These are phyloP conservation scores for Uromyces viciae-fabae DNA, from an alignment of 1,284 basidiomycete genomes.

Conservation along the genomic window DNA sequence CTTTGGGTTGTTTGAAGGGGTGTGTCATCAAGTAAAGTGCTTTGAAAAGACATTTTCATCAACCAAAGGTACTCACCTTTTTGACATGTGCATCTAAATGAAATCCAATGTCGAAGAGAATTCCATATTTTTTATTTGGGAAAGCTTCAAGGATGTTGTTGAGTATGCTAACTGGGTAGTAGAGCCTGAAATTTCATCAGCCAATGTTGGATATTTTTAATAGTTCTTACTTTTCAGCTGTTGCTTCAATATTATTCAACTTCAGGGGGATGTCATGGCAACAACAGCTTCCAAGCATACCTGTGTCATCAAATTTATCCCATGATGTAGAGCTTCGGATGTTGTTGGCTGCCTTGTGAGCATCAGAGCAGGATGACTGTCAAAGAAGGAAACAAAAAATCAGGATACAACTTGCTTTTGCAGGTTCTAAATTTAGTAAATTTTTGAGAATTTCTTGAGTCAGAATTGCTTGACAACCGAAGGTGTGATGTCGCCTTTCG, in stretches of 20 bases:
- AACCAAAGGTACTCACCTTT: background rate
- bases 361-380: background rate
- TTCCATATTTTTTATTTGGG: background rate
- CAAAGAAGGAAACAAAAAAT: too few species aligned
- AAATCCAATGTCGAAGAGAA: constrained; percentile 17
- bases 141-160: background rate
- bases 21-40: background rate
- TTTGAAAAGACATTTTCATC: background rate
- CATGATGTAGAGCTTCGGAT: background rate
- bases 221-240: constrained; percentile 16
- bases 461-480: too few species aligned
- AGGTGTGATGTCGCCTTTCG: too few species aligned
- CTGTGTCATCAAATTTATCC: background rate
- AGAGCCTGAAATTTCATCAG: constrained; percentile 12
- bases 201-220: too few species aligned
- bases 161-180: constrained; percentile 14
- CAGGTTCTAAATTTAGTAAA: too few species aligned
- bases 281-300: background rate
- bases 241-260: background rate
- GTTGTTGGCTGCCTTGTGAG: constrained; percentile 3
- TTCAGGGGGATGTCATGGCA: background rate
- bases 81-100: constrained; percentile 19
- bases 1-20: background rate
- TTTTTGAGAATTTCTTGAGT: too few species aligned
- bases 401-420: too few species aligned